A percentile compares a stretch with the other conserved stretches of the same genome.
phyloP scores from a whole-genome alignment of 495 filamentous ascomycete genomes.

The Podospora pseudoanserina region DNA sequence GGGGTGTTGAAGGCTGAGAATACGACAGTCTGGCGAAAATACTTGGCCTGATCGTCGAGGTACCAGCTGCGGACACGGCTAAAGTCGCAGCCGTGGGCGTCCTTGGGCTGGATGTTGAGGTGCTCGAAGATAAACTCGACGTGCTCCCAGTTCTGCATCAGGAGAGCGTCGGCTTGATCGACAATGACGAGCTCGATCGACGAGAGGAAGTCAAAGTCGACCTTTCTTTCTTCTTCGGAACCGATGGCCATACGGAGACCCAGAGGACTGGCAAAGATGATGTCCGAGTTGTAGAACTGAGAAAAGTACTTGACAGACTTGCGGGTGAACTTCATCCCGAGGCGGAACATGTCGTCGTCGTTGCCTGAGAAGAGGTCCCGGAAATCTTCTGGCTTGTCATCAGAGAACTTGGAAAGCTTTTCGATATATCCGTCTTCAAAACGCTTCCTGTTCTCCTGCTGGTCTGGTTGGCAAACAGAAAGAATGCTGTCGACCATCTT shows the following conservation, averaged over 20 bases:
- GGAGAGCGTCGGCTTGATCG: slow-evolving; percentile 87
- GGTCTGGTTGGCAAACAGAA: slow-evolving; percentile 70
- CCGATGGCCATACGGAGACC: slow-evolving; percentile 88
- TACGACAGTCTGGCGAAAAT: slow-evolving; percentile 80
- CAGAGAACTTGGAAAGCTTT: slow-evolving; percentile 60
- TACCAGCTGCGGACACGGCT: slow-evolving; percentile 88
- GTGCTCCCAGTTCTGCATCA: slow-evolving; percentile 99
- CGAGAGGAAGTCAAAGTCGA: slow-evolving; percentile 86
- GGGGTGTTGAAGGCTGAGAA: slow-evolving; percentile 81
- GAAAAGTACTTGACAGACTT: slow-evolving; percentile 94
- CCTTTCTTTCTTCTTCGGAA: slow-evolving; percentile 65
- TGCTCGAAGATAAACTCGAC: slow-evolving; percentile 85
- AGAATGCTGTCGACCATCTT: slow-evolving; percentile 71
- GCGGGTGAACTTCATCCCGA: slow-evolving; percentile 91
- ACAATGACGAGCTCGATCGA: slow-evolving; percentile 87
- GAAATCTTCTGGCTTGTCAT: slow-evolving; percentile 82
- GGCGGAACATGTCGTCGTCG: slow-evolving; percentile 92
- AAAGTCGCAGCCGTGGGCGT: slow-evolving; percentile 92
- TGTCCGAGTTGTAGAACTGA: slow-evolving; percentile 93
- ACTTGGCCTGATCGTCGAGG: slow-evolving; percentile 74
- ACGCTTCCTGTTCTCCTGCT: slow-evolving; percentile 92
- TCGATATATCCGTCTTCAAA: slow-evolving; percentile 76
- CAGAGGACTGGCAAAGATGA: slow-evolving; percentile 85
- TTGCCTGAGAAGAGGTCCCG: slow-evolving; percentile 87
- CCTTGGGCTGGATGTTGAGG: slow-evolving; percentile 83